Base-by-base conservation (phyloP, 768 basidiomycete genomes). In the Peribolospora baueri region DNA sequence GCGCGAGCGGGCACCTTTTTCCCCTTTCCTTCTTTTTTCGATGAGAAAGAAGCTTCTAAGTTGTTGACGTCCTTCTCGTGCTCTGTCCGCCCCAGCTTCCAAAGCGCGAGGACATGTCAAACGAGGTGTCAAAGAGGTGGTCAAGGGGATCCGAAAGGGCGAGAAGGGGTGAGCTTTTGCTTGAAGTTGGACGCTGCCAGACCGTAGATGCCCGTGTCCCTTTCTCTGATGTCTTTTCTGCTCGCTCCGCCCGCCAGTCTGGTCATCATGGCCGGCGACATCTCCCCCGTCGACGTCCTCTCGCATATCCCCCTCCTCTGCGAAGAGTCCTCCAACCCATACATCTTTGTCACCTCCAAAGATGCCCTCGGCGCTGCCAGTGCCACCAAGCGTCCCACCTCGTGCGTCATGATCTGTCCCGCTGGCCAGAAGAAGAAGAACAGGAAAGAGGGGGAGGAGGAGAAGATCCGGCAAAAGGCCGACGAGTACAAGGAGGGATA, bases 211-310 rank as follows among this genome's bases (percentile, higher is more conserved):
- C 40, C 46, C 3, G 3, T 11, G 10, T 46, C 3, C 4, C 3
- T 3, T 43, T 38, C 8, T 3, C 36, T 48, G 14, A 36, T 13
- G 0, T 42, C 46, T 37, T 2, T 2, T 3, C 11, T n/a, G 43
- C 49, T 36, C 7, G 45, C 14, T 8, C 11, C 3, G 2, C 39
- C 3, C 38, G 51, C 6, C 61, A 90, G 87, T 25, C 71, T 98
- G 42, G 76, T 98, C 40, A 71, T 98, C 56, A 78, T 98, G 57
- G 93, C 93, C 4, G 88, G 82, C 45, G 91, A 97, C 69, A 97
- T 97, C 67, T 91, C 84, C 58, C 93, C 93, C 8, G 82, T 97
- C 63, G 93, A 98, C 70, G 93, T 98, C 61, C 88, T 97, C 63
- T 90, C 90, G 42, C 93, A 97, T 70, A 73, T 98, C 52, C 93